Evolutionary conservation across 139 green algal species (phyloP), one percentile per base, ranked within the genome.

Genomic region (Picocystis salinarum): DNA sequence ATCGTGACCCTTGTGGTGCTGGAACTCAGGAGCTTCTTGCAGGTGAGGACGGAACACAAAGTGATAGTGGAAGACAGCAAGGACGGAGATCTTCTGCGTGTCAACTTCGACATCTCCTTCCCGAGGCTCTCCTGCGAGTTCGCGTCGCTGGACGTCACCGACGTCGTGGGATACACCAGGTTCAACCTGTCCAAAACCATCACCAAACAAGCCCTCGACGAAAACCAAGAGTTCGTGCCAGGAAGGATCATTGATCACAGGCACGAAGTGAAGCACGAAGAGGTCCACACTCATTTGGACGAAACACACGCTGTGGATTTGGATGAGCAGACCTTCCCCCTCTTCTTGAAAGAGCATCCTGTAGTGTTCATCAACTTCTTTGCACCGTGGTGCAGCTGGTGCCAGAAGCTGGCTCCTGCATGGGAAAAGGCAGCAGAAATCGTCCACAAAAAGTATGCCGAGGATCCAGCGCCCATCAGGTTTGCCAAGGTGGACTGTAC

Each of bases 71-170:
- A 96, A 56, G 57, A 80, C 30, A 85, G 68, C 34, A 30, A 65
- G n/a, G 72, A 82, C 7, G 82, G 82, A 4, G 86, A 96, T 34
- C 59, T 95, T 24, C 49, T 96, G 6, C 71, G 85, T 22, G 72
- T 96, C 23, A 94, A 93, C 61, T 96, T 96, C 68, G 93, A 96
- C 57, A 63, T 96, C 49, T 85, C 71, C 46, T 84, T 83, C 44
- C 80, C 84, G 0, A 60, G 67, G 3, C 50, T 96, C 22, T 92
- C 83, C 0, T 96, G 86, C 55, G 86, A 96, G 53, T 96, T 93
- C 68, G 82, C 82, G 3, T 89, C 83, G 0, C 60, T 95, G 17
- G 86, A 96, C 51, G 76, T 96, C 28, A 85, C 70, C 42, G 86
- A 96, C 47, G 62, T 80, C 0, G 50, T 96, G 4, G 86, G 86